phyloP scores from a whole-genome alignment of 192 early-diverging fungal genomes.

The Coemansia sp. region DNA sequence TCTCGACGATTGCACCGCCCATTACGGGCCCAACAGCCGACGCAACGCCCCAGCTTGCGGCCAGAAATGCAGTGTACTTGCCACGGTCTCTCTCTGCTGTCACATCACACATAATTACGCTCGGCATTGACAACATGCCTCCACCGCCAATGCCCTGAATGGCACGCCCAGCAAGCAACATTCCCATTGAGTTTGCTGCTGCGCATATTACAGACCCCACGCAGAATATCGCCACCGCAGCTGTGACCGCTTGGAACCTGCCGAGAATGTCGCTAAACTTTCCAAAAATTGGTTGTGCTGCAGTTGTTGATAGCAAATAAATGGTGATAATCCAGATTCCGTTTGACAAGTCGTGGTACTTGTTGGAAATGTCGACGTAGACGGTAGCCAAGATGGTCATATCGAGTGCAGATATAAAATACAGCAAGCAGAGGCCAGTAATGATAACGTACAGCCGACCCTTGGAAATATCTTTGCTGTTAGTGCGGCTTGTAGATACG shows the following conservation, averaged over 20 bases:
- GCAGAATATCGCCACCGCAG: slow-evolving; percentile 57
- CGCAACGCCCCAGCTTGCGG: slow-evolving; percentile 59
- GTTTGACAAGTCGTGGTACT: slow-evolving; percentile 59
- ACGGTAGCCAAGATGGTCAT: slow-evolving; percentile 75
- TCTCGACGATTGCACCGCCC: slow-evolving; percentile 62
- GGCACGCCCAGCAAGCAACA: slow-evolving; percentile 69
- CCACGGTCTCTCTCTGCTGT: slow-evolving; percentile 62
- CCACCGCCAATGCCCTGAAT: slow-evolving; percentile 72
- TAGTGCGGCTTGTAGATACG: slow-evolving; percentile 16
- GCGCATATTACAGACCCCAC: slow-evolving; percentile 60
- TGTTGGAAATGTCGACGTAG: slow-evolving; percentile 62
- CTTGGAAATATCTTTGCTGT: slow-evolving; percentile 12
- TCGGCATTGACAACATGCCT: slow-evolving; percentile 64
- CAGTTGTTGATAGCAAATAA: slow-evolving; percentile 69
- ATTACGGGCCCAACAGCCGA: slow-evolving; percentile 62
- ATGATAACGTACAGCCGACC: background rate
- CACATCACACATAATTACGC: slow-evolving; percentile 69
- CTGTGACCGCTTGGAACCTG: slow-evolving; percentile 52
- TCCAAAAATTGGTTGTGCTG: slow-evolving; percentile 78
- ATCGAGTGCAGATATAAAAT: slow-evolving; percentile 69
- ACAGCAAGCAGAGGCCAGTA: slow-evolving; percentile 37
- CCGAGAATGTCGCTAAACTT: slow-evolving; percentile 85
- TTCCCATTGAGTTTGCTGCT: slow-evolving; percentile 59
- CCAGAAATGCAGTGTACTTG: slow-evolving; percentile 61
- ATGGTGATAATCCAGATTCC: slow-evolving; percentile 80